These are phyloP conservation scores for Paramecium sonneborni DNA, from an alignment of 73 alveolate species.

Conservation along the genomic window DNA sequence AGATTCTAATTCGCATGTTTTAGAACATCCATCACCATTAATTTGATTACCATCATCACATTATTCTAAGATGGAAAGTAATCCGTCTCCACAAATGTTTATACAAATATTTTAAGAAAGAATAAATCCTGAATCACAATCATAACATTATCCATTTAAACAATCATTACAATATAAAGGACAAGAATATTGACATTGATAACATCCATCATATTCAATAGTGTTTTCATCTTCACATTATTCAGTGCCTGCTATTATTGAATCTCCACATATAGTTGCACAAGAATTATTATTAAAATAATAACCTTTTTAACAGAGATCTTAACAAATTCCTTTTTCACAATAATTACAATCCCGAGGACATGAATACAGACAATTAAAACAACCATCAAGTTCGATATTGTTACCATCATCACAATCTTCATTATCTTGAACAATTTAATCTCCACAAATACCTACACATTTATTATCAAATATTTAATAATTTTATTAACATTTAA, in stretches of 20 bases:
- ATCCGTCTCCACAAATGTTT: slow-evolving; percentile 7
- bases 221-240: not conserved
- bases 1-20: not conserved
- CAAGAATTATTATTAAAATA: not conserved
- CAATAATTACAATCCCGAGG: not conserved
- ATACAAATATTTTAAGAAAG: not conserved
- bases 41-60: slow-evolving; percentile 45
- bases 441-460: not conserved
- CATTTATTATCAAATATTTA: not conserved
- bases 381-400: not conserved
- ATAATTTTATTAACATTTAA: not conserved
- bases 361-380: not conserved
- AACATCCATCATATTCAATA: not conserved
- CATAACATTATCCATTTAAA: not conserved
- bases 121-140: slow-evolving; percentile 50
- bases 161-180: not conserved
- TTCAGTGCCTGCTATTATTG: not conserved
- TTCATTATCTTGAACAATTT: not conserved
- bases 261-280: slow-evolving; percentile 56
- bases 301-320: not conserved
- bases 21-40: slow-evolving; percentile 42
- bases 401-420: not conserved
- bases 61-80: not conserved
- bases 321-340: not conserved
- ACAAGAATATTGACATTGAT: not conserved